Conservation (phyloP, 2,329 filamentous ascomycete species). For the Fusarium agapanthi region DNA sequence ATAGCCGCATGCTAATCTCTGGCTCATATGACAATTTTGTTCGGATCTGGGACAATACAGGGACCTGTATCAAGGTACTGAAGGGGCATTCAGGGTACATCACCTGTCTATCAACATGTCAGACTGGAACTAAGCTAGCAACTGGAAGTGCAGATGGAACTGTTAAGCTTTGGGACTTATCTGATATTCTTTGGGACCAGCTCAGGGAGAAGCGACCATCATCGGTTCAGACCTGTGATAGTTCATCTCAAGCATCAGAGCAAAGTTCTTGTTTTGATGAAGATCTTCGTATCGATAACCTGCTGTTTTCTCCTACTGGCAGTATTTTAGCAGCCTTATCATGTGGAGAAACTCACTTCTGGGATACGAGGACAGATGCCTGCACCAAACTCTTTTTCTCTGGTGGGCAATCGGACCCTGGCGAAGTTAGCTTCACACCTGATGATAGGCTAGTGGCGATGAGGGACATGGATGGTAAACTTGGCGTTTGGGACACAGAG, state of each 20-base stretch:
- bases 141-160: rapidly evolving
- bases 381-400: background rate
- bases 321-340: rapidly evolving
- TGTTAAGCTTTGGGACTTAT: background rate
- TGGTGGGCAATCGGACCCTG: no score
- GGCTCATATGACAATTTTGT: background rate
- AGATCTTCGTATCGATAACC: rapidly evolving
- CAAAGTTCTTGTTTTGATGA: rapidly evolving
- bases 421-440: no score
- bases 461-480: rapidly evolving
- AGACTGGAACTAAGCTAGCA: rapidly evolving
- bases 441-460: background rate
- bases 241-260: no score
- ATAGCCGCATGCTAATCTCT: background rate
- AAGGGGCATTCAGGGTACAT: rapidly evolving
- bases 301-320: background rate
- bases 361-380: rapidly evolving
- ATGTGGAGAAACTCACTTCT: rapidly evolving
- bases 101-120: rapidly evolving
- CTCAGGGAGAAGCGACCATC: background rate
- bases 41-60: background rate
- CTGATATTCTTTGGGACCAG: background rate
- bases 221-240: rapidly evolving
- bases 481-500: background rate
- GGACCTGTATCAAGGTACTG: rapidly evolving